These are phyloP conservation scores for Scedosporium aurantiacum DNA, from an alignment of 2,329 filamentous ascomycete genomes.

Conservation along the genomic window DNA sequence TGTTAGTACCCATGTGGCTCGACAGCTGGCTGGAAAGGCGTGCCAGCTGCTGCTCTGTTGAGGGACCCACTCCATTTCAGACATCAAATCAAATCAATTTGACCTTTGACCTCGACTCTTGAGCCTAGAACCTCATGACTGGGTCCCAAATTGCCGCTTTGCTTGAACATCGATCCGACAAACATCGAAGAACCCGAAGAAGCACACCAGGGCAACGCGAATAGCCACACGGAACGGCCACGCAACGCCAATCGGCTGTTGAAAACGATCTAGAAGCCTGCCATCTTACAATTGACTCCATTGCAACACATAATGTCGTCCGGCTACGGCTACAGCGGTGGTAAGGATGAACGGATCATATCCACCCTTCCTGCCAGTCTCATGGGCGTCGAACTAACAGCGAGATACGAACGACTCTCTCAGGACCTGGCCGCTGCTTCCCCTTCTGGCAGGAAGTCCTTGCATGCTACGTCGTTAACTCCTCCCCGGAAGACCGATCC, in stretches of 20 bases:
- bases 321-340: conserved; percentile 71
- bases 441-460: conserved; percentile 99
- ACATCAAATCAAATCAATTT: too few species aligned
- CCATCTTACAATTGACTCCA: neutral
- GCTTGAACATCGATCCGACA: too few species aligned
- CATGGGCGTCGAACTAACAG: neutral
- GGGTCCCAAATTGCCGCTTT: too few species aligned
- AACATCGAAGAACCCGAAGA: too few species aligned
- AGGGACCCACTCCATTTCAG: too few species aligned
- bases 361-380: neutral
- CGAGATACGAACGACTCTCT: neutral
- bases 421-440: conserved; percentile 73
- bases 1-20: too few species aligned
- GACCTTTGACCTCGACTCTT: too few species aligned
- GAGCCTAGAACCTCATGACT: too few species aligned
- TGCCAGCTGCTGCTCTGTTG: too few species aligned
- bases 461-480: conserved; percentile 96
- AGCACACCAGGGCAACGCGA: too few species aligned
- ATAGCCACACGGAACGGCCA: too few species aligned
- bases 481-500: conserved; percentile 61
- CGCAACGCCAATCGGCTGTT: neutral
- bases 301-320: conserved; percentile 51
- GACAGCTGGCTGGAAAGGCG: too few species aligned
- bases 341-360: conserved; percentile 34
- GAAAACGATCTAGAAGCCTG: neutral